phyloP scores from a whole-genome alignment of 176 grass and related monocot genomes.

The Chloris gayana region DNA sequence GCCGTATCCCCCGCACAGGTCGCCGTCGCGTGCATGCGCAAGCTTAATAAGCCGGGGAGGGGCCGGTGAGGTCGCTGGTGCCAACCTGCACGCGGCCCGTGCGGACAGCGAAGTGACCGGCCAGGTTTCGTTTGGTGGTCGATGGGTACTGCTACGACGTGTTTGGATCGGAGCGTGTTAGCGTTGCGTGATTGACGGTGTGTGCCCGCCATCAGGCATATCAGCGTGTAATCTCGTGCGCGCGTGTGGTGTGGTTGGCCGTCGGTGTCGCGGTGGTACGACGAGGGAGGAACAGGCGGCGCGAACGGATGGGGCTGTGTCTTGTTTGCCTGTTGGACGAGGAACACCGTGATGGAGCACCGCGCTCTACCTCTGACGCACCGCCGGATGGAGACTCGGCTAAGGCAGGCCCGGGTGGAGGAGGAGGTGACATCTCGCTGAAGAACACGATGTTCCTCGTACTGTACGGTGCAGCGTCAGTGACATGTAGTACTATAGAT shows the following conservation, averaged over 20 bases:
- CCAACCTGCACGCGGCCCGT: neutral
- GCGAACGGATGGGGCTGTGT: neutral
- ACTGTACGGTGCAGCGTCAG: too few species aligned
- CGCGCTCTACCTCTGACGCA: neutral
- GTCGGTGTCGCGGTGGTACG: conserved; percentile 29
- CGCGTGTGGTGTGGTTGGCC: neutral
- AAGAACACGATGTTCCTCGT: too few species aligned
- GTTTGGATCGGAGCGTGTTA: neutral
- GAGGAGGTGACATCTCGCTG: neutral
- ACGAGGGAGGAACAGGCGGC: neutral
- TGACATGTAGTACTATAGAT: neutral
- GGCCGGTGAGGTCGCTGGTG: neutral
- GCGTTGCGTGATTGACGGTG: neutral
- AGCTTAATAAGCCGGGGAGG: neutral
- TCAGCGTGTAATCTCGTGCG: neutral
- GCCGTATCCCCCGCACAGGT: neutral
- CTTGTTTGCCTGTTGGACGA: conserved; percentile 2
- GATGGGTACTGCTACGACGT: neutral
- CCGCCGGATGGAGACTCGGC: neutral
- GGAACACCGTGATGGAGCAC: conserved; percentile 11
- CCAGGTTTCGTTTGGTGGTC: neutral
- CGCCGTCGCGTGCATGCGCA: conserved; percentile 15
- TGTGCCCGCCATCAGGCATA: too few species aligned
- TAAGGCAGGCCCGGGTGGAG: neutral
- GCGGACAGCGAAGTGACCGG: neutral